Percentiles rank a stretch among this genome's conserved stretches.
phyloP scores from a whole-genome alignment of 139 green algal species.

The Chlorokybus atmophyticus region DNA sequence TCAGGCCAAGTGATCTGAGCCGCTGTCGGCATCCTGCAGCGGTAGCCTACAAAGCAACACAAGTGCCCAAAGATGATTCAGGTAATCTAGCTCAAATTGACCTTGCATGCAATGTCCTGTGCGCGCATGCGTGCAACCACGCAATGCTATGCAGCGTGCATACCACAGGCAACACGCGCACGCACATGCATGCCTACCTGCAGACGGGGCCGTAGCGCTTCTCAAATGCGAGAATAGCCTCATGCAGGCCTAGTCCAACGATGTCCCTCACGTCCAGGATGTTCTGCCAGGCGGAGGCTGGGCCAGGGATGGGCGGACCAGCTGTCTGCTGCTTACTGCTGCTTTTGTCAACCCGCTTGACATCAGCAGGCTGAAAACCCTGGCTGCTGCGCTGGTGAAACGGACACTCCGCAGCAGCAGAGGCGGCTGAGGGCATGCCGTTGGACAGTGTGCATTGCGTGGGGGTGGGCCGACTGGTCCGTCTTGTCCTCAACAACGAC shows the following conservation, averaged over 20 bases:
- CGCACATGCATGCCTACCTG: background rate
- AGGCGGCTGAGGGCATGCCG: too few relatives aligned
- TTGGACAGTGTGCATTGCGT: too few relatives aligned
- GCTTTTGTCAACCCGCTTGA: too few relatives aligned
- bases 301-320: background rate
- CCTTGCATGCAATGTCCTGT: background rate
- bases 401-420: too few relatives aligned
- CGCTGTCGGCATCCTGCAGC: background rate
- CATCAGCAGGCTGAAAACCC: too few relatives aligned
- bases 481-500: too few relatives aligned
- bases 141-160: too few relatives aligned
- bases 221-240: background rate
- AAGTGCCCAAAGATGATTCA: background rate
- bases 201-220: constrained; percentile 12
- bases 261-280: background rate
- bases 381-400: too few relatives aligned
- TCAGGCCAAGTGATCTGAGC: background rate
- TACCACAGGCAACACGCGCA: background rate
- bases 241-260: background rate
- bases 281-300: background rate
- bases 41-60: background rate
- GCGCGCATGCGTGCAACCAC: too few relatives aligned
- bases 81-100: background rate
- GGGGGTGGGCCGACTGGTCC: too few relatives aligned
- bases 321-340: too few relatives aligned